phyloP scores from a whole-genome alignment of 352 stramenopile species.

The Phytophthora chlamydospora region DNA sequence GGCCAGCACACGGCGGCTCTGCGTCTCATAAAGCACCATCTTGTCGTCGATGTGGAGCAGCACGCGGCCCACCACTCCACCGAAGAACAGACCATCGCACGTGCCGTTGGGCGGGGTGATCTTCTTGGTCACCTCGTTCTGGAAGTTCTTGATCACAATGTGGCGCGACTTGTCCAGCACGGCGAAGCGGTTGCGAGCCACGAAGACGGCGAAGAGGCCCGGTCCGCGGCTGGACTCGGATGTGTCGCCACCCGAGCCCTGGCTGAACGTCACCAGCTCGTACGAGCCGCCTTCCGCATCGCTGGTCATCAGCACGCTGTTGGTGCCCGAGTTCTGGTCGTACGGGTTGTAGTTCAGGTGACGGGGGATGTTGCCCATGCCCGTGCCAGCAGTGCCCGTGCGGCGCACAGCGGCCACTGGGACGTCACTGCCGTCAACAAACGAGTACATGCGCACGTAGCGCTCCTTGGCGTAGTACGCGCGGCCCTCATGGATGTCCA shows the following conservation, averaged over 20 bases:
- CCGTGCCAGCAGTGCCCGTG: constrained; percentile 67
- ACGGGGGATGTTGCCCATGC: constrained; percentile 94
- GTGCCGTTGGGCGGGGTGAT: constrained; percentile 95
- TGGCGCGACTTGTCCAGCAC: constrained; percentile 97
- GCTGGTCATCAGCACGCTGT: constrained; percentile 94
- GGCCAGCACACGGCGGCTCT: constrained; percentile 95
- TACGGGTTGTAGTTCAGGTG: constrained; percentile 97
- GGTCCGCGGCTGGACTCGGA: constrained; percentile 94
- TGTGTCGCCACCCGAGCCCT: constrained; percentile 74
- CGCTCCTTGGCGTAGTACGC: constrained; percentile 98
- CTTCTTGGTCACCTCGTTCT: constrained; percentile 99
- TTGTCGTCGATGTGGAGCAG: constrained; percentile 97
- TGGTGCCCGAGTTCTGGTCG: constrained; percentile 89
- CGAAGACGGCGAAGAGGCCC: constrained; percentile 97
- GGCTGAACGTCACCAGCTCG: constrained; percentile 96
- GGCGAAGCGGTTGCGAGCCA: constrained; percentile 97
- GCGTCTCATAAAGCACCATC: constrained; percentile 98
- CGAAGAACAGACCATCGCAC: constrained; percentile 96
- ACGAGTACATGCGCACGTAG: constrained; percentile 98
- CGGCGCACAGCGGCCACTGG: constrained; percentile 75
- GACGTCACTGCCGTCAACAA: constrained; percentile 80
- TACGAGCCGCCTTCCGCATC: constrained; percentile 98
- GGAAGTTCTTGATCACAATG: constrained; percentile 99
- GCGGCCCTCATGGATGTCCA: constrained; percentile 85
- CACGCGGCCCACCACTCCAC: constrained; percentile 96